phyloP scores from a whole-genome alignment of 306 rosid species.

The Sesbania bispinosa region DNA sequence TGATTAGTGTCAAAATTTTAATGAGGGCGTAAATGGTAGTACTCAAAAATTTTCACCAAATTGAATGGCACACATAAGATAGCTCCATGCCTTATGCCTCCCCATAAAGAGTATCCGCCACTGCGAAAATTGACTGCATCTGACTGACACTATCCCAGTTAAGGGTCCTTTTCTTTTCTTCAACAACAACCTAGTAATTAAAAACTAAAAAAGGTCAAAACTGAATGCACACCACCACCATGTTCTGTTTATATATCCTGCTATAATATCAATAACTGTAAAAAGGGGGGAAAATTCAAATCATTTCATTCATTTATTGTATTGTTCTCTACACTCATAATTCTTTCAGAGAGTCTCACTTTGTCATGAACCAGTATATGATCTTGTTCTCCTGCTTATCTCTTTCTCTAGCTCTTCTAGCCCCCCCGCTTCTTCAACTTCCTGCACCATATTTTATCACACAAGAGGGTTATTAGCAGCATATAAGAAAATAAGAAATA shows the following conservation, averaged over 20 bases:
- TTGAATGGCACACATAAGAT: no score
- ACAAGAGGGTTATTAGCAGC: not conserved
- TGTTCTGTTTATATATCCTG: not conserved
- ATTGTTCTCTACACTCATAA: conserved; percentile 21
- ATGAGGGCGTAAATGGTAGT: no score
- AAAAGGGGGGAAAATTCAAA: not conserved
- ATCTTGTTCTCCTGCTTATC: conserved; percentile 55
- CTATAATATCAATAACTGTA: not conserved
- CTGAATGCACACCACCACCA: no score
- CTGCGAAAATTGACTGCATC: no score
- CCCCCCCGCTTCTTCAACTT: conserved; percentile 89
- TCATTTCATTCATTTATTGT: not conserved
- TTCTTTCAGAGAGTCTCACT: not conserved
- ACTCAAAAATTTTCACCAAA: no score
- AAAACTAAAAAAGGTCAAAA: no score
- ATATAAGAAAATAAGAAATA: not conserved
- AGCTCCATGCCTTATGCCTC: no score
- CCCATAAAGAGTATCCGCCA: no score
- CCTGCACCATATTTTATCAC: conserved; percentile 48
- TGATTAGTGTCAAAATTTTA: no score
- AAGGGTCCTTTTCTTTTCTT: no score
- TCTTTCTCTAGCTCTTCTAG: conserved; percentile 82
- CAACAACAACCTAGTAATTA: no score
- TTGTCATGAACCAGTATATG: conserved; percentile 28
- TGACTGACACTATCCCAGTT: no score